Evolutionary conservation across 331 rosid genomes (phyloP), one percentile per base, ranked within the genome.

Genomic region (Malus hybrid): DNA sequence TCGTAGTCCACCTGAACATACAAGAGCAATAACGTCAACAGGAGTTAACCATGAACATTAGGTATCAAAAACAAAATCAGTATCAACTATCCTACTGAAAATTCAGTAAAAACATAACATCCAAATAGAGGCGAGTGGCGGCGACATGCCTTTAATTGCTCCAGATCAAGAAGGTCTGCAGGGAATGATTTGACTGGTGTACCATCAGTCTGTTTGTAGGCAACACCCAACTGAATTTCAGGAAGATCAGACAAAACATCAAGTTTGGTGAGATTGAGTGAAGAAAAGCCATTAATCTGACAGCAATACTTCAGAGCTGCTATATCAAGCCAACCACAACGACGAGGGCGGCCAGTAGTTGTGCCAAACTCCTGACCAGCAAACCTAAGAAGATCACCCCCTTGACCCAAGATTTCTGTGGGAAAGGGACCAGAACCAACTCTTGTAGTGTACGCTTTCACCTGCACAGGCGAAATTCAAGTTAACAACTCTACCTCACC

Each of bases 401-500:
- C 92, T 62, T 87, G 70, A 67, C 90, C 96, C 74, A 88, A 85
- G 71, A 86, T 76, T 86, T 94, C 99, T 18, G 99, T 94, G 7
- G 99, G 99, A 66, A 90, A 94, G 55, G 99, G 99, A 67, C 99
- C 97, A 29, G 96, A 90, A 72, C 99, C 99, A 79, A 94, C 99
- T 80, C 97, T 87, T 44, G 99, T 92, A 31, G 93, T 94, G 86
- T 94, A 94, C 15, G 97, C 96, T 88, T 94, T 94, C 73, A 90
- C 99, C 99, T 94, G 84, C 85, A 73, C 24, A 83, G 16, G 72
- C 74, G 68, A 76, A 87, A 66, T 27, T 42, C 69, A 68, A 12
- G 71, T 77, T 61, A 57, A 64, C 20, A 77, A 85, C 62, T 50
- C 28, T 54, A 18, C 54, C 24, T 65, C 4, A 61, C 70, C n/a